phyloP scores from a whole-genome alignment of 345 rosid genomes.

The Eucalyptus sp. region DNA sequence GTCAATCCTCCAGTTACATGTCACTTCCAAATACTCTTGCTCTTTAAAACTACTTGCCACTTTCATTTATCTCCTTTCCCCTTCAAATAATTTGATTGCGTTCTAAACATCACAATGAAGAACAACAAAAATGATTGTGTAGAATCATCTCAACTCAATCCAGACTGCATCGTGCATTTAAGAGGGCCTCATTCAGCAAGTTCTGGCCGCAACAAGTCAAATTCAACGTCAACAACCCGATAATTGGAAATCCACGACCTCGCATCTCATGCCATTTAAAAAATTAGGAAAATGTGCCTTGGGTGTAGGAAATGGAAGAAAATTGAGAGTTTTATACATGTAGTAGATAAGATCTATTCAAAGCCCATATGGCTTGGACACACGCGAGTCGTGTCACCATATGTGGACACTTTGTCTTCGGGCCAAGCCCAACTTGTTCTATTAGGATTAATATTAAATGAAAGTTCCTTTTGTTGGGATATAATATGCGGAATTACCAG shows the following conservation, averaged over 20 bases:
- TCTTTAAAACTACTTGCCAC: background rate
- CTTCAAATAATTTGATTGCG: accelerated
- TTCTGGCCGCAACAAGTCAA: background rate
- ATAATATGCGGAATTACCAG: no score
- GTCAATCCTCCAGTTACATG: background rate
- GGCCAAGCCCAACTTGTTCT: no score
- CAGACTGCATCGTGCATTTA: background rate
- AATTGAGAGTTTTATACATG: background rate
- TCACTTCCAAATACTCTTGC: background rate
- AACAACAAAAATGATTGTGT: no score
- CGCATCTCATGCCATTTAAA: background rate
- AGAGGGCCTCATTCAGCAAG: background rate
- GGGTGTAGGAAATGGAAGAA: background rate
- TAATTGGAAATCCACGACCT: background rate
- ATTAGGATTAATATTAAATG: no score
- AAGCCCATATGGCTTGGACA: background rate
- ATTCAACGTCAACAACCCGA: background rate
- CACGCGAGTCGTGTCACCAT: background rate
- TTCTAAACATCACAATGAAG: no score
- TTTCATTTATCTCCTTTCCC: background rate
- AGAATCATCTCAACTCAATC: background rate
- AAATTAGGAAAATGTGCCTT: background rate
- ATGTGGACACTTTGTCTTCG: no score
- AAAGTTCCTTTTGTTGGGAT: no score
- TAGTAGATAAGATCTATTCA: background rate